These are phyloP conservation scores for Beauveria australis DNA, from an alignment of 2,329 filamentous ascomycete species.

Conservation along the genomic window DNA sequence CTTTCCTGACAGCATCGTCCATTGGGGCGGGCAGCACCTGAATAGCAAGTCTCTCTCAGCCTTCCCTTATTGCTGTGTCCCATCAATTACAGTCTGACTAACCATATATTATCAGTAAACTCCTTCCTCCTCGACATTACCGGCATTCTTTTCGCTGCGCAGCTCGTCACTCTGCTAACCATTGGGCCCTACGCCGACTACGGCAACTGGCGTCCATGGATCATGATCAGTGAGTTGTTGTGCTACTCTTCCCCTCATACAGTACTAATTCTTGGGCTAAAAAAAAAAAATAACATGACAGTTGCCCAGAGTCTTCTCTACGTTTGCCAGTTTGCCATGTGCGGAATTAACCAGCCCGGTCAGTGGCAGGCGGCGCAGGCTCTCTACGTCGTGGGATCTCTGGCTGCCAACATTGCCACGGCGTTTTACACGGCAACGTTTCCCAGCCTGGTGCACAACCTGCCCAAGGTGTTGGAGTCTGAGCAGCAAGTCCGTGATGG, in stretches of 20 bases:
- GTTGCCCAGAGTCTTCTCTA: slow-evolving; percentile 12
- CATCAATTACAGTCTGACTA: background rate
- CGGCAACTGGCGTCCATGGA: slow-evolving; percentile 17
- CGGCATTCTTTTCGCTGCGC: slow-evolving; percentile 16
- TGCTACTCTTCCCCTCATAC: background rate
- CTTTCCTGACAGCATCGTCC: slow-evolving; percentile 7
- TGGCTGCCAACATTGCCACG: slow-evolving; percentile 16
- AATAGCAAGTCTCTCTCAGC: background rate
- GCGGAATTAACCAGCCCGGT: slow-evolving; percentile 13
- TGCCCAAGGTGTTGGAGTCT: slow-evolving; percentile 15
- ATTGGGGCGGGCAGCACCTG: slow-evolving; percentile 9
- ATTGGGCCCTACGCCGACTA: slow-evolving; percentile 18
- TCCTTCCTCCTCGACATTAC: slow-evolving; percentile 16
- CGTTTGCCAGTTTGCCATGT: slow-evolving; percentile 16
- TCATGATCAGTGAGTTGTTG: slow-evolving; percentile 15
- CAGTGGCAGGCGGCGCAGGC: slow-evolving; percentile 16
- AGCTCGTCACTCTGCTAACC: slow-evolving; percentile 15
- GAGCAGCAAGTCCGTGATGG: slow-evolving; percentile 14
- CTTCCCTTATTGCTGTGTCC: no score
- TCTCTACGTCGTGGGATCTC: slow-evolving; percentile 15
- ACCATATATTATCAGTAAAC: slow-evolving; percentile 5
- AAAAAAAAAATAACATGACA: background rate
- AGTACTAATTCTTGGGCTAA: no score
- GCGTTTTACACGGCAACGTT: slow-evolving; percentile 16
- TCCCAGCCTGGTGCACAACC: slow-evolving; percentile 14